Evolutionary conservation across 768 basidiomycete genomes (phyloP).

Genomic region (Boletus patriciae): DNA sequence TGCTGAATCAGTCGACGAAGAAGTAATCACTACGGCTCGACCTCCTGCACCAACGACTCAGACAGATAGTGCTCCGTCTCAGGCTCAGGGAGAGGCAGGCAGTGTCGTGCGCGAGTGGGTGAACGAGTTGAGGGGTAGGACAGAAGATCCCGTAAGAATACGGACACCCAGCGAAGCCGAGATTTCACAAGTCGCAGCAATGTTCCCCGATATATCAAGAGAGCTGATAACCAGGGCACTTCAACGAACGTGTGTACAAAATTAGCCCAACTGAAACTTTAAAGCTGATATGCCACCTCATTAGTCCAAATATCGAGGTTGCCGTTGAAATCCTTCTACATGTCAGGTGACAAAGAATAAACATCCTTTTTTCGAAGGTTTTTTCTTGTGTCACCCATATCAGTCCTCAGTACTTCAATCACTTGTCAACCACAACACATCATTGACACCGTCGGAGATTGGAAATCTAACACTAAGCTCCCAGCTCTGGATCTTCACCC

Average conservation of each 20-base stretch:
- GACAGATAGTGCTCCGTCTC: constrained; percentile 20
- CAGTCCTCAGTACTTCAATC: not conserved
- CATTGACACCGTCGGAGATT: constrained; percentile 6
- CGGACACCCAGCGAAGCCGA: constrained; percentile 75
- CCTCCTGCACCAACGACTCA: constrained; percentile 29
- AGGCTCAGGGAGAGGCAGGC: constrained; percentile 29
- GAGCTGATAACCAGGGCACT: constrained; percentile 74
- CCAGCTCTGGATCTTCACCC: constrained; percentile 42
- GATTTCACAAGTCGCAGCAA: constrained; percentile 66
- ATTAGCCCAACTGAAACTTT: not conserved
- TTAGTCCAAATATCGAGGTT: constrained; percentile 72
- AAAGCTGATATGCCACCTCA: constrained; percentile 5
- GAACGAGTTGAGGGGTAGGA: constrained; percentile 69
- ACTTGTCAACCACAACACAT: not conserved
- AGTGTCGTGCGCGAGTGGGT: constrained; percentile 76
- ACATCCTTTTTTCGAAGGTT: not conserved
- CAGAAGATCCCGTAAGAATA: constrained; percentile 56
- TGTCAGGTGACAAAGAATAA: constrained; percentile 28
- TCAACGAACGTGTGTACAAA: constrained; percentile 65
- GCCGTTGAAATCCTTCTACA: constrained; percentile 79
- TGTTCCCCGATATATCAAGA: constrained; percentile 82
- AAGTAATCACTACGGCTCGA: constrained; percentile 64
- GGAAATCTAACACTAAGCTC: constrained; percentile 21
- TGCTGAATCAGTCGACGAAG: constrained; percentile 44
- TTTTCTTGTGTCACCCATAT: not conserved